These are phyloP conservation scores for Penicillium sp. DNA, from an alignment of 2,329 filamentous ascomycete species.

Conservation along the genomic window DNA sequence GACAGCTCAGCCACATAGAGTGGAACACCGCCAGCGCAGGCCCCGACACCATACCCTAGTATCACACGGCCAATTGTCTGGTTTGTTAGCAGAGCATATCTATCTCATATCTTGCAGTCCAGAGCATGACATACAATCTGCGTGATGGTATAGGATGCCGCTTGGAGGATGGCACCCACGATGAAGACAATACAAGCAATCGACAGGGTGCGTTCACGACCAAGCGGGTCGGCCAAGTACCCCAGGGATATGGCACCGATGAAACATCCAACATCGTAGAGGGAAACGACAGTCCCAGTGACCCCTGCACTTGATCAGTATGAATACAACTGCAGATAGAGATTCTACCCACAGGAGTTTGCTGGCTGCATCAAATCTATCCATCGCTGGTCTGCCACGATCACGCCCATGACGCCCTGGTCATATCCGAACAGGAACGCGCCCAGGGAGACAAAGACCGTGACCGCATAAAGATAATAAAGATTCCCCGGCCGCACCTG, in stretches of 20 bases:
- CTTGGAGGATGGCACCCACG: conserved; percentile 21
- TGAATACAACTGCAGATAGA: no score
- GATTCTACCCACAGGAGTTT: conserved; percentile 16
- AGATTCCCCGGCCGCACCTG: conserved; percentile 4
- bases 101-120: background rate
- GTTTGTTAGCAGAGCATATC: background rate
- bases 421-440: conserved; percentile 26
- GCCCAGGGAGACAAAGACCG: conserved; percentile 24
- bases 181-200: conserved; percentile 24
- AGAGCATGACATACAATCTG: conserved; percentile 24
- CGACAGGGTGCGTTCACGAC: conserved; percentile 24
- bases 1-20: conserved; percentile 27
- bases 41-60: conserved; percentile 20
- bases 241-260: conserved; percentile 25
- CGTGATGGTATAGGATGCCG: conserved; percentile 21
- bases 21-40: conserved; percentile 23
- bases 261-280: conserved; percentile 25
- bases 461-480: conserved; percentile 14
- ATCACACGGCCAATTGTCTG: conserved; percentile 24
- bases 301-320: conserved; percentile 15
- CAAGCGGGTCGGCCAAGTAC: conserved; percentile 23
- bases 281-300: conserved; percentile 19
- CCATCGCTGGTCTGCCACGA: conserved; percentile 24
- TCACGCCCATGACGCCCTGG: conserved; percentile 24
- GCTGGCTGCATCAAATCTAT: conserved; percentile 23